Conservation (phyloP, 1,284 basidiomycete species). For the Neonothopanus nambi region DNA sequence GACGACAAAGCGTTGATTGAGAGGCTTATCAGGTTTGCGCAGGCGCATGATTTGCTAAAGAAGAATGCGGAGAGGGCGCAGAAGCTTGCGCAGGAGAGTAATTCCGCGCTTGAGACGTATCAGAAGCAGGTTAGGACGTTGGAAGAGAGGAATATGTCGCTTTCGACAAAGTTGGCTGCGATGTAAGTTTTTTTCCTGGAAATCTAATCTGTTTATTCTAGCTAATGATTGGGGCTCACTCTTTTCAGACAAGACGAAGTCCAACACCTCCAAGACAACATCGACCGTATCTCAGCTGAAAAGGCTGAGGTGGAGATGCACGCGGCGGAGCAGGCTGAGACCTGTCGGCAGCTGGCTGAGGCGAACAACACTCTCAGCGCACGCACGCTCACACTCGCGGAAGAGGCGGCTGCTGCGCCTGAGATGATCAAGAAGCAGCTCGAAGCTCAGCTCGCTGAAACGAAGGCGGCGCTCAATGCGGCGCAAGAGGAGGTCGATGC, state of each 20-base stretch:
- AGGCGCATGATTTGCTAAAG: conserved; percentile 86
- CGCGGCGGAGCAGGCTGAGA: conserved; percentile 71
- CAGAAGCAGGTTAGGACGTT: conserved; percentile 81
- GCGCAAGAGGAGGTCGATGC: conserved; percentile 55
- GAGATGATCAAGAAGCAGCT: conserved; percentile 58
- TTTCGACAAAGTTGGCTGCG: conserved; percentile 50
- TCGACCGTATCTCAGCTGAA: conserved; percentile 62
- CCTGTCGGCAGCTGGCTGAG: conserved; percentile 68
- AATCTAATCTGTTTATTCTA: too few species aligned
- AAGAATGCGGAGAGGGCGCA: conserved; percentile 88
- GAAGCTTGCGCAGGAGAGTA: conserved; percentile 83
- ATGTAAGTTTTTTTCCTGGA: conserved; percentile 60
- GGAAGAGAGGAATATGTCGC: conserved; percentile 67
- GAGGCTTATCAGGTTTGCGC: conserved; percentile 77
- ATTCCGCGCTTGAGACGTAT: conserved; percentile 78
- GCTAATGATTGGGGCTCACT: too few species aligned
- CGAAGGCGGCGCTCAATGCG: conserved; percentile 40
- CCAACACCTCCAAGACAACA: conserved; percentile 55
- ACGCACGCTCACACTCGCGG: conserved; percentile 69
- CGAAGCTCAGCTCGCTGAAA: conserved; percentile 48
- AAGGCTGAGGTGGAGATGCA: conserved; percentile 72
- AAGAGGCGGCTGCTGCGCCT: conserved; percentile 67
- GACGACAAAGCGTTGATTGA: conserved; percentile 85
- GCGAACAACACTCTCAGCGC: conserved; percentile 78
- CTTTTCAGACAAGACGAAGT: conserved; percentile 71